Evolutionary conservation across 78 protist species (phyloP).

Genomic region (Dictyostelium brefeldianum): DNA sequence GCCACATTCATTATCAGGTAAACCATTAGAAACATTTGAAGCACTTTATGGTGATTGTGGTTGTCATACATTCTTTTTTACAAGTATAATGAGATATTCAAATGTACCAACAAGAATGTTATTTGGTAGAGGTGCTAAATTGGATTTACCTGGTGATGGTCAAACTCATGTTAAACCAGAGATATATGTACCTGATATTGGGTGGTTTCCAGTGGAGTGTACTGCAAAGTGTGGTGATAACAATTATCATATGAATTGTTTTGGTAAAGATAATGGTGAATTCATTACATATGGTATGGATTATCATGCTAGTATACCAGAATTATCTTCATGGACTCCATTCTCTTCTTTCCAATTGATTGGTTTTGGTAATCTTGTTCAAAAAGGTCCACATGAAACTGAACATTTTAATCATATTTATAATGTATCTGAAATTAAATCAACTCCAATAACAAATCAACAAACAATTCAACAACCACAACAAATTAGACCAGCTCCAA

Average conservation of each 20-base stretch:
- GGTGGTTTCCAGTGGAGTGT: constrained; percentile 18
- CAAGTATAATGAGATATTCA: background rate
- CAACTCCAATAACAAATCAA: background rate
- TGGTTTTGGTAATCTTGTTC: background rate
- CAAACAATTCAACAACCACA: background rate
- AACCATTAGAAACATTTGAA: background rate
- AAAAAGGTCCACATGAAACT: background rate
- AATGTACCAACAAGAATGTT: background rate
- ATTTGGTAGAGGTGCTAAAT: background rate
- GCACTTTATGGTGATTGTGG: background rate
- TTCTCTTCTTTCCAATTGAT: background rate
- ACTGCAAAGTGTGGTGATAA: background rate
- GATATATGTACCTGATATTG: background rate
- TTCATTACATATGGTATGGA: constrained; percentile 9
- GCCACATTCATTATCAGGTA: background rate
- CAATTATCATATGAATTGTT: background rate
- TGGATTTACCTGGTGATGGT: background rate
- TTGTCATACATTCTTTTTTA: background rate
- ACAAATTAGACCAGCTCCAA: background rate
- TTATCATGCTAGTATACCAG: background rate
- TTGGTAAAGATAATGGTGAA: background rate
- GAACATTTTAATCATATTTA: background rate
- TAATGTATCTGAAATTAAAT: background rate
- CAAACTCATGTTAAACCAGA: constrained; percentile 22
- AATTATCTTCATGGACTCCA: background rate